A percentile compares a stretch with the other conserved stretches of the same genome.
These are phyloP conservation scores for Globisporangium abappressorium DNA, from an alignment of 352 stramenopile genomes.

Conservation along the genomic window DNA sequence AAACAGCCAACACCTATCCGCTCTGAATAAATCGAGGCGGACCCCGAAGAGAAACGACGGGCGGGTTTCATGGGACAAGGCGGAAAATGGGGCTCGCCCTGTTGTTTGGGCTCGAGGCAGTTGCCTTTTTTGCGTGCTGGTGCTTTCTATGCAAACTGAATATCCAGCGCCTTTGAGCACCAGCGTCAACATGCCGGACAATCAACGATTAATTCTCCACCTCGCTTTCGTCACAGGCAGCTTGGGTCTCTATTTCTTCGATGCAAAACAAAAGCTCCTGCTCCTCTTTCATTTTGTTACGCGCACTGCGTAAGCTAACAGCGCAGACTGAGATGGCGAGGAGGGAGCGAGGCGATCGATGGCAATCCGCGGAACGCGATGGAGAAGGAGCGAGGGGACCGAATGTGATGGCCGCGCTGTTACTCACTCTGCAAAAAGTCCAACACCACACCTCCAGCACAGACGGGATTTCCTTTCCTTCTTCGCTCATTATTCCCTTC, in stretches of 20 bases:
- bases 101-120: neutral
- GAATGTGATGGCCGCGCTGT: neutral
- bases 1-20: neutral
- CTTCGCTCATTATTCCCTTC: neutral
- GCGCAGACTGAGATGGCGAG: neutral
- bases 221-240: neutral
- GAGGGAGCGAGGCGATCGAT: too few relatives aligned
- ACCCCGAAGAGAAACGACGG: neutral
- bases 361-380: neutral
- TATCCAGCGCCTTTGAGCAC: neutral
- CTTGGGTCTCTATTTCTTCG: neutral
- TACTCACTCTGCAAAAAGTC: neutral
- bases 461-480: neutral
- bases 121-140: neutral
- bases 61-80: neutral
- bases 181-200: neutral
- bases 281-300: too few relatives aligned
- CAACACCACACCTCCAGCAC: neutral
- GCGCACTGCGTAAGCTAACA: neutral
- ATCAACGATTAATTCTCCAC: neutral
- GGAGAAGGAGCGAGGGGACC: neutral
- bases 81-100: neutral
- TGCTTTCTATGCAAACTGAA: constrained; percentile 1
- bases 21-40: neutral
- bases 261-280: too few relatives aligned